These are phyloP conservation scores for Cynara cardunculus DNA, from an alignment of 129 eudicot species.

Conservation along the genomic window DNA sequence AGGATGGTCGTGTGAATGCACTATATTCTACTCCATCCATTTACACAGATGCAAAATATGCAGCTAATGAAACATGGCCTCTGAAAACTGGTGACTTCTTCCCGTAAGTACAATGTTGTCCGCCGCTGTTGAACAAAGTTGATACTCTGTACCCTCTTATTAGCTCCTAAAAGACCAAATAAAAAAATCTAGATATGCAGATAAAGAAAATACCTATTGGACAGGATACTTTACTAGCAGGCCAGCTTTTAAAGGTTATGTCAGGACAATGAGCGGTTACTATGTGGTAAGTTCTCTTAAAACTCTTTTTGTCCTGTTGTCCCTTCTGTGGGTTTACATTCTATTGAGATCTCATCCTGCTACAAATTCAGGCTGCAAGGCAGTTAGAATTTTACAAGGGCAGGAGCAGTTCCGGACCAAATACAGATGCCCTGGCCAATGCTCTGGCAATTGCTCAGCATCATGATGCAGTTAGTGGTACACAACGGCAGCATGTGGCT, in stretches of 20 bases:
- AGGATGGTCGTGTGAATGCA: constrained; percentile 75
- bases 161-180: constrained; percentile 16
- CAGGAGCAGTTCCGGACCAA: constrained; percentile 52
- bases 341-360: constrained; percentile 14
- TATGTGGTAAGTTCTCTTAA: constrained; percentile 51
- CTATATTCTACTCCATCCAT: constrained; percentile 63
- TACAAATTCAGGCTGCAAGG: constrained; percentile 73
- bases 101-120: constrained; percentile 39
- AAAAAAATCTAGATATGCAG: constrained; percentile 68
- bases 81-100: constrained; percentile 62
- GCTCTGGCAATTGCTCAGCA: constrained; percentile 91
- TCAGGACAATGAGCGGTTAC: constrained; percentile 78
- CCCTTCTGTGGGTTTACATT: neutral
- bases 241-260: constrained; percentile 85
- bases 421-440: constrained; percentile 73
- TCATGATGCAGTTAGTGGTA: constrained; percentile 96
- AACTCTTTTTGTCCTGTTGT: neutral
- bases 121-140: constrained; percentile 3
- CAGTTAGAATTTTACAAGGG: constrained; percentile 78
- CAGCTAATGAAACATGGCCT: constrained; percentile 56
- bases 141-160: neutral
- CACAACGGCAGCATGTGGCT: constrained; percentile 92
- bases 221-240: constrained; percentile 98
- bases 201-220: constrained; percentile 84
- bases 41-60: constrained; percentile 61